Percentiles rank a stretch among this genome's conserved stretches.
These are phyloP conservation scores for Macrophomina phaseolina DNA, from an alignment of 2,329 filamentous ascomycete species.

Conservation along the genomic window DNA sequence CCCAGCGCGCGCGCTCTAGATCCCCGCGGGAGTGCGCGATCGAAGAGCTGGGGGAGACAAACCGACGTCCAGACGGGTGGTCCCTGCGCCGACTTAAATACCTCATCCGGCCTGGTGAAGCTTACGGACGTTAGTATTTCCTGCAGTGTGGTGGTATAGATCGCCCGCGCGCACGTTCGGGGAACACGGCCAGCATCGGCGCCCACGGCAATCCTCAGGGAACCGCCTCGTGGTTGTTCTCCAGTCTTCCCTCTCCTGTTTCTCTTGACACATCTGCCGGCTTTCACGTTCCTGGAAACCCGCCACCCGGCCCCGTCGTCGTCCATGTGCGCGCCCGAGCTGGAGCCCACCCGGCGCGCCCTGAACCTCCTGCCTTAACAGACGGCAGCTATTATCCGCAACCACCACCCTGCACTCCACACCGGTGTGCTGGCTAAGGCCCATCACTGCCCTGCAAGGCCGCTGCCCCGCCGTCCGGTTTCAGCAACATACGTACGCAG, in stretches of 20 bases:
- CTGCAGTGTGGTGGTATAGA: slow-evolving; percentile 20
- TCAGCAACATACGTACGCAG: slow-evolving; percentile 13
- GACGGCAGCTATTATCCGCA: slow-evolving; percentile 12
- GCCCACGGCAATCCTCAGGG: slow-evolving; percentile 15
- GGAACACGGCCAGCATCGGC: slow-evolving; percentile 19
- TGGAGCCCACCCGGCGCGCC: slow-evolving; percentile 15
- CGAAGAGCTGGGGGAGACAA: background rate
- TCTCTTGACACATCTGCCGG: slow-evolving; percentile 21
- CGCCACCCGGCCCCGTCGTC: background rate
- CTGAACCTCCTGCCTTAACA: slow-evolving; percentile 14
- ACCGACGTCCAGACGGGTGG: slow-evolving; percentile 11
- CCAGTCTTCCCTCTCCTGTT: slow-evolving; percentile 13
- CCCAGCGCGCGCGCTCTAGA: background rate
- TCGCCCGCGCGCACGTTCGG: slow-evolving; percentile 24
- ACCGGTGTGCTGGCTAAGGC: slow-evolving; percentile 20
- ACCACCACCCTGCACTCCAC: slow-evolving; percentile 3
- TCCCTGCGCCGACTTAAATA: slow-evolving; percentile 16
- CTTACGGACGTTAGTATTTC: slow-evolving; percentile 21
- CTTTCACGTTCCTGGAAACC: background rate
- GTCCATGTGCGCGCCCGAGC: background rate
- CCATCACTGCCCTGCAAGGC: slow-evolving; percentile 22
- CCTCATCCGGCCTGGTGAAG: slow-evolving; percentile 21
- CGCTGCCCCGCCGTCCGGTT: slow-evolving; percentile 18
- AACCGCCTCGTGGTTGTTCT: slow-evolving; percentile 1
- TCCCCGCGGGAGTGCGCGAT: slow-evolving; percentile 1